A percentile compares a stretch with the other conserved stretches of the same genome.
These are phyloP conservation scores for Harringtonia lauricola DNA, from an alignment of 2,329 filamentous ascomycete species.

Conservation along the genomic window DNA sequence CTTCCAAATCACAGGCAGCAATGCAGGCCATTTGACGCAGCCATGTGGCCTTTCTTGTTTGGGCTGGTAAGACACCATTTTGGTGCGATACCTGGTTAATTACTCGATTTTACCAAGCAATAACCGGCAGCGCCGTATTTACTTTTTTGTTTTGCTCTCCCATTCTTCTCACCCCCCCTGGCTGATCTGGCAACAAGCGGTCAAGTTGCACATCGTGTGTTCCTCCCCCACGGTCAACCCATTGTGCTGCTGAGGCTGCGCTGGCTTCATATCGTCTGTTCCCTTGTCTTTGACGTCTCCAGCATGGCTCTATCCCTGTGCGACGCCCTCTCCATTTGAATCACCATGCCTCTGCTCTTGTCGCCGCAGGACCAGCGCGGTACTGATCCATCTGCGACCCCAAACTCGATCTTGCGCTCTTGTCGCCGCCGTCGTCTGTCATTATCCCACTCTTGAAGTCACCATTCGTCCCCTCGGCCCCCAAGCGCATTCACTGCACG, in stretches of 20 bases:
- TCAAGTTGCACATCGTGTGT: slow-evolving; percentile 6
- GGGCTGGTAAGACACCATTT: neutral
- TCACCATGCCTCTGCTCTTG: slow-evolving; percentile 8
- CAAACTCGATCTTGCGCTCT: neutral
- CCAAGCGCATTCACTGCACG: too few relatives aligned
- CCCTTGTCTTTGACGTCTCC: neutral
- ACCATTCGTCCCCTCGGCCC: too few relatives aligned
- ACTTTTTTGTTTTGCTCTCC: neutral
- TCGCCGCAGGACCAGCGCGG: slow-evolving; percentile 8
- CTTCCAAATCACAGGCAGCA: too few relatives aligned
- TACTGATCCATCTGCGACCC: slow-evolving; percentile 2
- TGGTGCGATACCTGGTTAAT: too few relatives aligned
- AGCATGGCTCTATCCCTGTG: neutral
- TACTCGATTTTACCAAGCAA: too few relatives aligned
- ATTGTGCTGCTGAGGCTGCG: neutral
- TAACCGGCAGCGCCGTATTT: neutral
- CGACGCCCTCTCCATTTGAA: neutral
- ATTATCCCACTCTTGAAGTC: neutral
- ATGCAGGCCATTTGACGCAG: slow-evolving; percentile 8
- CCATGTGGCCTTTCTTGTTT: slow-evolving; percentile 9
- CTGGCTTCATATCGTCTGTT: neutral
- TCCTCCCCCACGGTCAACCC: slow-evolving; percentile 4
- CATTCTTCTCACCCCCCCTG: neutral
- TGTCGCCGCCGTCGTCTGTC: neutral
- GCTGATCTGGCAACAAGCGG: too few relatives aligned